Evolutionary conservation across 345 rosid species (phyloP).

Genomic region (Rhodamnia argentea): DNA sequence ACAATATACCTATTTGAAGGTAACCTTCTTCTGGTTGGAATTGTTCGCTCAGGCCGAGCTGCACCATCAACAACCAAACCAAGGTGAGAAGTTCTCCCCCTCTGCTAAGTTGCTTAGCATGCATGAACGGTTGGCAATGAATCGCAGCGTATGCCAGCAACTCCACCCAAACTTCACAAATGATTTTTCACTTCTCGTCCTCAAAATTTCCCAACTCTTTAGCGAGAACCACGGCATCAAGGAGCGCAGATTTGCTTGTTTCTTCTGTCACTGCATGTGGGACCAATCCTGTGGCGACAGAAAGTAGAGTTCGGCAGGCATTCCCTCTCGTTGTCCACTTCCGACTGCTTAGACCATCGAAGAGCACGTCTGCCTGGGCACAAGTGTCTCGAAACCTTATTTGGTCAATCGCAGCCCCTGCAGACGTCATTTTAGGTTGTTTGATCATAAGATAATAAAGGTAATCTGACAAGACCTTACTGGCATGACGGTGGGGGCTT

Average conservation of each 20-base stretch:
- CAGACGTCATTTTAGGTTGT: conserved; percentile 4
- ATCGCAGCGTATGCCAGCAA: conserved; percentile 4
- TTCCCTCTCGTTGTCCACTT: no score
- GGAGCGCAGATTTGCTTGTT: neutral
- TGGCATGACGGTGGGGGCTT: neutral
- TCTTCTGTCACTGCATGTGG: neutral
- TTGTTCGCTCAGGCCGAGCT: conserved; percentile 46
- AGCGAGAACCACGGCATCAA: neutral
- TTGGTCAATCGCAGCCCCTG: conserved; percentile 7
- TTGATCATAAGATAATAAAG: conserved; percentile 7
- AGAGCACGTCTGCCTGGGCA: neutral
- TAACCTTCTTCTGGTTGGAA: conserved; percentile 20
- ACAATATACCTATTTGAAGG: neutral
- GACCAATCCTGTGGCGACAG: neutral
- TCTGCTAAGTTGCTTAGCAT: conserved; percentile 32
- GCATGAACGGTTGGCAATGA: conserved; percentile 14
- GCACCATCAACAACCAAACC: conserved; percentile 3
- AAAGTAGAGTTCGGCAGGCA: neutral
- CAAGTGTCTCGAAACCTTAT: conserved; percentile 10
- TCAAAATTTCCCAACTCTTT: neutral
- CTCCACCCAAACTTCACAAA: conserved; percentile 17
- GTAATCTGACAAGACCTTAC: conserved; percentile 5
- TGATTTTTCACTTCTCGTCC: neutral
- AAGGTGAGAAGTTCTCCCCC: conserved; percentile 44
- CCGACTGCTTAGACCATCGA: neutral